phyloP scores from a whole-genome alignment of 192 early-diverging fungal genomes.

The Linnemannia elongata region DNA sequence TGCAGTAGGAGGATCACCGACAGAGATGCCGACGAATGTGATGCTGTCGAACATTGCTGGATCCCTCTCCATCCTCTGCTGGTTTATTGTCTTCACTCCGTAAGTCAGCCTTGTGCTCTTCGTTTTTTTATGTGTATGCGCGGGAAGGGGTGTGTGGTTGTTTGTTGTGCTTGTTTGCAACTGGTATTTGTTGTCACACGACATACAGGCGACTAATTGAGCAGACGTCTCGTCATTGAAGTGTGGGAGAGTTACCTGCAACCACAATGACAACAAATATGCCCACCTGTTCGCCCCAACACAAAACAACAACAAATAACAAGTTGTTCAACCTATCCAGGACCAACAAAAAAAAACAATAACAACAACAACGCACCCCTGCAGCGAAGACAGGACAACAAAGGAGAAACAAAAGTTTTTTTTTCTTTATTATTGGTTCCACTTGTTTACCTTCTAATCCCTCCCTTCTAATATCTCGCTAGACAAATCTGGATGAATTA shows the following conservation, averaged over 20 bases:
- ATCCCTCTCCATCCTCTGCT: slow-evolving; percentile 39
- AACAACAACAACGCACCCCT: neutral
- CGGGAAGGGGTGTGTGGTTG: neutral
- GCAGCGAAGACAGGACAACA: neutral
- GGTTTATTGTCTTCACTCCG: slow-evolving; percentile 52
- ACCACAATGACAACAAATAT: neutral
- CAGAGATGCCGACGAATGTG: neutral
- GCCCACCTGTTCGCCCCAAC: neutral
- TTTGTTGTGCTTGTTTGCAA: neutral
- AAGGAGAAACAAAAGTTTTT: neutral
- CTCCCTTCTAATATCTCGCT: neutral
- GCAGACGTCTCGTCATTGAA: neutral
- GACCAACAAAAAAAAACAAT: neutral
- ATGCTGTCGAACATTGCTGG: slow-evolving; percentile 31
- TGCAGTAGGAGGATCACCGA: neutral
- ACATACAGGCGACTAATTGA: neutral
- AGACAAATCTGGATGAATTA: slow-evolving; percentile 86
- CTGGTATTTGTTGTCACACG: neutral
- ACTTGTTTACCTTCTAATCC: neutral
- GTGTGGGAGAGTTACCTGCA: too few relatives aligned
- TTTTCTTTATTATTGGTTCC: neutral
- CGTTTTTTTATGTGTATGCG: neutral
- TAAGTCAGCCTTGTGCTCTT: slow-evolving; percentile 17
- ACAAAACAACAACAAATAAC: neutral
- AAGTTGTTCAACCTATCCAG: neutral